A percentile compares a stretch with the other conserved stretches of the same genome.
phyloP scores from a whole-genome alignment of 106 monocot species.

The Platanthera zijinensis region DNA sequence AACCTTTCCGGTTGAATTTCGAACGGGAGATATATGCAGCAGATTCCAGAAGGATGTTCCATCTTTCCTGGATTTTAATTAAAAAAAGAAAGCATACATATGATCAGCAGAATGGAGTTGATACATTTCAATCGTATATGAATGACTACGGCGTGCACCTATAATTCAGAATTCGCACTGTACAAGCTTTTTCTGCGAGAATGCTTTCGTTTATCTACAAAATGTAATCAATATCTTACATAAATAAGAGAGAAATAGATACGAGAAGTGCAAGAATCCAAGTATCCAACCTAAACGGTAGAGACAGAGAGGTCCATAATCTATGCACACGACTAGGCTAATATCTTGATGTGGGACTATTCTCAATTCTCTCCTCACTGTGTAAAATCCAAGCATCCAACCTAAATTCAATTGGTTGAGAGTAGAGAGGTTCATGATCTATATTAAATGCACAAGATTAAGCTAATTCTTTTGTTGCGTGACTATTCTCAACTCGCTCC shows the following conservation, averaged over 20 bases:
- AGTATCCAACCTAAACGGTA: not conserved
- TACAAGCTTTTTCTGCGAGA: conserved; percentile 39
- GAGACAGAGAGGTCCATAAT: too few relatives aligned
- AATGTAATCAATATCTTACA: not conserved
- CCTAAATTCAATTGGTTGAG: too few relatives aligned
- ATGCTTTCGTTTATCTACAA: conserved; percentile 64
- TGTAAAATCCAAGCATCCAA: too few relatives aligned
- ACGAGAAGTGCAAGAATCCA: not conserved
- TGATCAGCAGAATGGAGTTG: not conserved
- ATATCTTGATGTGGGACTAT: too few relatives aligned
- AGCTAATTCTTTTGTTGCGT: too few relatives aligned
- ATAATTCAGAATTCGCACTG: conserved; percentile 75
- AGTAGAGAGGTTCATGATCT: too few relatives aligned
- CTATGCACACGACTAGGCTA: too few relatives aligned
- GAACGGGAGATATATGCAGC: conserved; percentile 72
- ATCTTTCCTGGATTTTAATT: conserved; percentile 64
- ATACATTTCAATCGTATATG: not conserved
- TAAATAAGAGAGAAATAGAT: not conserved
- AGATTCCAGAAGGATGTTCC: conserved; percentile 79
- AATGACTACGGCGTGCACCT: conserved; percentile 34
- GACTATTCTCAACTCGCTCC: too few relatives aligned
- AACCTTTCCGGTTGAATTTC: conserved; percentile 92
- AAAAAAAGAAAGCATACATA: not conserved
- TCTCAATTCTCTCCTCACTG: too few relatives aligned
- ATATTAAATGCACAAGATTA: too few relatives aligned